Evolutionary conservation across 192 early-diverging fungal genomes (phyloP).

Genomic region (Mortierella hygrophila): DNA sequence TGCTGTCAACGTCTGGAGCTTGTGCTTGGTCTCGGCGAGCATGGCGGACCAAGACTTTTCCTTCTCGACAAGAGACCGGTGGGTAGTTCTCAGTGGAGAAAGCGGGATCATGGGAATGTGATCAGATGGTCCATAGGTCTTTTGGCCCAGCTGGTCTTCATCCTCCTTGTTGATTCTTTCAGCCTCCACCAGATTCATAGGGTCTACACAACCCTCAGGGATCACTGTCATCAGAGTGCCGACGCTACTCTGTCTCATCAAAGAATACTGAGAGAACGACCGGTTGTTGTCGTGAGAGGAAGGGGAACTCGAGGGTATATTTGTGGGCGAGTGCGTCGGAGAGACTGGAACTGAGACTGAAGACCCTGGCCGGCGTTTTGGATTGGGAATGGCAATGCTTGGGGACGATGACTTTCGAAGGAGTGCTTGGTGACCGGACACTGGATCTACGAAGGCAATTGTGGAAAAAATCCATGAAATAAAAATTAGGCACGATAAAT

Average conservation of each 20-base stretch:
- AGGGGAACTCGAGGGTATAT: constrained; percentile 29
- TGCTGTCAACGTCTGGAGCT: constrained; percentile 30
- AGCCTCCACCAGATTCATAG: constrained; percentile 63
- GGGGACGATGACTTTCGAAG: constrained; percentile 31
- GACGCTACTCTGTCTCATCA: constrained; percentile 24
- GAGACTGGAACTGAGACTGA: constrained; percentile 49
- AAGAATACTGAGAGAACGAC: constrained; percentile 29
- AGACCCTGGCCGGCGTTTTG: constrained; percentile 20
- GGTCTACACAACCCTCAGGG: constrained; percentile 67
- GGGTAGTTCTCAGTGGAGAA: constrained; percentile 61
- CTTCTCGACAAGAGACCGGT: constrained; percentile 61
- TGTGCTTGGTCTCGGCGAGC: constrained; percentile 24
- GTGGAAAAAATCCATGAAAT: background rate
- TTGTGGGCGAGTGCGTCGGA: constrained; percentile 41
- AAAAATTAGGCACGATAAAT: background rate
- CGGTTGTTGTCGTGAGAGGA: constrained; percentile 28
- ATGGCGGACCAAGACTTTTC: constrained; percentile 52
- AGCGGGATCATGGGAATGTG: constrained; percentile 67
- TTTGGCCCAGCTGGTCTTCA: constrained; percentile 30
- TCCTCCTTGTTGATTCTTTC: constrained; percentile 60
- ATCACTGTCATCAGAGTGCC: constrained; percentile 46
- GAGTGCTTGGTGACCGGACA: background rate
- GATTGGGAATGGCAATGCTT: constrained; percentile 30
- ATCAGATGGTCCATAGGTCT: constrained; percentile 48
- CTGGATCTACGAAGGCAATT: background rate